phyloP scores from a whole-genome alignment of 2,329 filamentous ascomycete genomes.

The Neofusicoccum umdonicola region DNA sequence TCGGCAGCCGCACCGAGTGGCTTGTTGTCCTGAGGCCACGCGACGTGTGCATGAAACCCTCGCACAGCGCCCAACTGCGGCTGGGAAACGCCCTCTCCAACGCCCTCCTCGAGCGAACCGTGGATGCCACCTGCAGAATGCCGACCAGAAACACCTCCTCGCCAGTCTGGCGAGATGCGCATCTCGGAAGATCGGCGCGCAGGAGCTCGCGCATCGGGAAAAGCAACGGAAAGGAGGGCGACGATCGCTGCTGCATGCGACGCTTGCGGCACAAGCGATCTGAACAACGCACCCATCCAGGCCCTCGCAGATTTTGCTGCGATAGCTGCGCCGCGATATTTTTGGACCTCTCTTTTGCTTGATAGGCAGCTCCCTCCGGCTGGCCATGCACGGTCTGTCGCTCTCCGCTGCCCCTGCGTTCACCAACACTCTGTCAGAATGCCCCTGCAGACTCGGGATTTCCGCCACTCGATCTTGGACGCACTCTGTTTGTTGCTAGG shows the following conservation, averaged over 20 bases:
- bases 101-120: not conserved
- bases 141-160: not conserved
- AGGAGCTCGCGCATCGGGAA: not conserved
- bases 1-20: not conserved
- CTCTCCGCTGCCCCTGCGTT: not conserved
- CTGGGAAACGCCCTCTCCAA: not conserved
- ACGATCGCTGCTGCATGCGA: constrained; percentile 1
- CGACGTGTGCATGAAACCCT: not conserved
- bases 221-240: not conserved
- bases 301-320: not conserved
- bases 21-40: not conserved
- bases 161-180: not conserved
- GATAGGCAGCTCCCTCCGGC: not conserved
- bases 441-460: not conserved
- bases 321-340: not conserved
- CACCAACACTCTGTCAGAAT: not conserved
- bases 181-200: constrained; percentile 8
- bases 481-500: not conserved
- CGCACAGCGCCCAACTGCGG: not conserved
- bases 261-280: not conserved
- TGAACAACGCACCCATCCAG: constrained; percentile 7
- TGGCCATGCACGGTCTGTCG: not conserved
- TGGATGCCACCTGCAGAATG: not conserved
- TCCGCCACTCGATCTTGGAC: not conserved
- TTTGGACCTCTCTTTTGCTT: not conserved